Percentiles rank a stretch among this genome's conserved stretches.
These are phyloP conservation scores for Trifolium pratense DNA, from an alignment of 306 rosid species.

Conservation along the genomic window DNA sequence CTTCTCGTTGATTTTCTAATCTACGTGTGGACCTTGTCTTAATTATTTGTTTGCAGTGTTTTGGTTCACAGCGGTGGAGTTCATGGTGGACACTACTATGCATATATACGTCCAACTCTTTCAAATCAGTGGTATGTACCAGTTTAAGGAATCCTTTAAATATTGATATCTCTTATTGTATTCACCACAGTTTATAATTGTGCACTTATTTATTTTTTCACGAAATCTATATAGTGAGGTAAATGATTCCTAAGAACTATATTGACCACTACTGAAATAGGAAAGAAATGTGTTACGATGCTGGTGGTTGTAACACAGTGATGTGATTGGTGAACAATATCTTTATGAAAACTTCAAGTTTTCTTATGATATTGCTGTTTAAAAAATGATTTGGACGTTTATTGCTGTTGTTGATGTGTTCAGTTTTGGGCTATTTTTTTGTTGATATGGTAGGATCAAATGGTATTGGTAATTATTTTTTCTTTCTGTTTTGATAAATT, in stretches of 20 bases:
- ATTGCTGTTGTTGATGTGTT: slow-evolving; percentile 3
- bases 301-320: not conserved
- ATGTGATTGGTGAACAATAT: not conserved
- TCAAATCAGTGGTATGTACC: slow-evolving; percentile 83
- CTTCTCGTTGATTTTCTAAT: slow-evolving; percentile 4
- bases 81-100: slow-evolving; percentile 96
- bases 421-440: slow-evolving; percentile 7
- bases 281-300: slow-evolving; percentile 7
- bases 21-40: slow-evolving; percentile 20
- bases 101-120: slow-evolving; percentile 86
- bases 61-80: slow-evolving; percentile 97
- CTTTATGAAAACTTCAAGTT: not conserved
- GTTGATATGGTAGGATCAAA: slow-evolving; percentile 13
- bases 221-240: slow-evolving; percentile 5
- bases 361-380: not conserved
- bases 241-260: not conserved
- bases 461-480: not conserved
- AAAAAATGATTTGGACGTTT: slow-evolving; percentile 1
- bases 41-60: slow-evolving; percentile 67
- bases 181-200: slow-evolving; percentile 11
- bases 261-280: not conserved
- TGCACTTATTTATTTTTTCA: slow-evolving; percentile 21
- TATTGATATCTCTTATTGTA: slow-evolving; percentile 1
- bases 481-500: not conserved
- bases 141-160: slow-evolving; percentile 20